phyloP scores from a whole-genome alignment of 1,284 basidiomycete genomes.

The Sporisorium exsertum region DNA sequence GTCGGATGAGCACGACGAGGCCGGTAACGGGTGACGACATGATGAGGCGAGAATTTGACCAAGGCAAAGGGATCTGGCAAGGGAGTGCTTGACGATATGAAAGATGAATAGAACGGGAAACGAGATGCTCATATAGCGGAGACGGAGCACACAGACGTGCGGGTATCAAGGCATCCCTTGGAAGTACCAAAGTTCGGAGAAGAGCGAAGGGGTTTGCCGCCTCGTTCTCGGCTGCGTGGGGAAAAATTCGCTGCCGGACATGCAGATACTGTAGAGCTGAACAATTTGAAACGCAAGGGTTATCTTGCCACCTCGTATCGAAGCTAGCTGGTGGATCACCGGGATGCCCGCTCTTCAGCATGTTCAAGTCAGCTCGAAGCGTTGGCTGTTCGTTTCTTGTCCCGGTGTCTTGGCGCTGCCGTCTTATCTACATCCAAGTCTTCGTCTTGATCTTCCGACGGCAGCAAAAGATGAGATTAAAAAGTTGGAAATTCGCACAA shows the following conservation, averaged over 20 bases:
- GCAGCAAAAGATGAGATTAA: background rate
- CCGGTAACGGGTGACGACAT: conserved; percentile 74
- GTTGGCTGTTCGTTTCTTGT: background rate
- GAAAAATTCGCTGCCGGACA: background rate
- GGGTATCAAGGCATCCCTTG: background rate
- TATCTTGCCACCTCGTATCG: background rate
- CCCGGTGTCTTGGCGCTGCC: background rate
- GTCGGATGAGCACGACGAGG: conserved; percentile 83
- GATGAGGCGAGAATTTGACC: background rate
- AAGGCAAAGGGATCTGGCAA: background rate
- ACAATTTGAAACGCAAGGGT: background rate
- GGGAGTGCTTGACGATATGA: background rate
- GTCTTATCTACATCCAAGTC: background rate
- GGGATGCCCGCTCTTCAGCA: background rate
- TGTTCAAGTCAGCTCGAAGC: background rate
- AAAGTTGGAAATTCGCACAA: background rate
- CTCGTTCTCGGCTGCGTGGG: background rate
- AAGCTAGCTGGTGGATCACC: background rate
- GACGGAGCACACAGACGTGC: background rate
- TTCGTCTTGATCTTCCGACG: background rate
- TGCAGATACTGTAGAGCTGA: background rate
- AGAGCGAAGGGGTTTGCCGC: background rate
- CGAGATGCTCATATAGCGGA: background rate
- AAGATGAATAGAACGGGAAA: background rate
- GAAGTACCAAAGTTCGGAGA: background rate